Evolutionary conservation across 495 filamentous ascomycete species (phyloP), one percentile per base, ranked within the genome.

Genomic region (Tuber aestivum): DNA sequence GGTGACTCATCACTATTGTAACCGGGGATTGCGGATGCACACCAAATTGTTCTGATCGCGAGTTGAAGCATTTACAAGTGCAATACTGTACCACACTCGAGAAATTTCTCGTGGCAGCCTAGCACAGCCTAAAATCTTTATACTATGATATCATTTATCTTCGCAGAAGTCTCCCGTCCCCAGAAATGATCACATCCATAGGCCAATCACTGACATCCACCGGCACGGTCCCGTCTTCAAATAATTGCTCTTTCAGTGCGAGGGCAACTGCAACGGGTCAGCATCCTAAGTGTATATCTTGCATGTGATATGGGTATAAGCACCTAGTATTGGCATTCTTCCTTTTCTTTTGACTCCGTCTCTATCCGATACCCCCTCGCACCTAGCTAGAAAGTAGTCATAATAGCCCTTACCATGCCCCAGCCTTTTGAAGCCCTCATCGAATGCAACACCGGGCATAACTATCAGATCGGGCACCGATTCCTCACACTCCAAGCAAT

Each of bases 351-450:
- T 81, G 81, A 83, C 76, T 78, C 84, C 81, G 76, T 83, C 84
- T 74, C 83, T 84, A 73, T 83, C 82, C 75, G 82, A 78, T 80
- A 84, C 84, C 77, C 85, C 83, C 56, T 85, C 85, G 85, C 94
- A 96, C 80, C 90, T 89, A 75, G 90, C 87, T 83, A 99, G 84
- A 84, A 96, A 99, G 85, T 89, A 90, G 85, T 99, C 95, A 88
- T 98, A 99, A 84, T 94, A 99, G 69, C 96, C 95, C 86, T 93
- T 97, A 72, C 95, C 95, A 86, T 99, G 96, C 14, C 95, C 95
- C 18, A 97, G 86, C 82, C 95, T 87, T 78, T 90, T 88, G 73
- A 95, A 89, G 44, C 86, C 87, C 20, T 85, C 81, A 83, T 97
- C 95, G 83, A 98, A 99, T 14, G 93, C 95, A 84, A 98, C 92